Percentiles rank a stretch among this genome's conserved stretches.
Conservation (phyloP, 352 stramenopile species). For the Globisporangium middletonii region DNA sequence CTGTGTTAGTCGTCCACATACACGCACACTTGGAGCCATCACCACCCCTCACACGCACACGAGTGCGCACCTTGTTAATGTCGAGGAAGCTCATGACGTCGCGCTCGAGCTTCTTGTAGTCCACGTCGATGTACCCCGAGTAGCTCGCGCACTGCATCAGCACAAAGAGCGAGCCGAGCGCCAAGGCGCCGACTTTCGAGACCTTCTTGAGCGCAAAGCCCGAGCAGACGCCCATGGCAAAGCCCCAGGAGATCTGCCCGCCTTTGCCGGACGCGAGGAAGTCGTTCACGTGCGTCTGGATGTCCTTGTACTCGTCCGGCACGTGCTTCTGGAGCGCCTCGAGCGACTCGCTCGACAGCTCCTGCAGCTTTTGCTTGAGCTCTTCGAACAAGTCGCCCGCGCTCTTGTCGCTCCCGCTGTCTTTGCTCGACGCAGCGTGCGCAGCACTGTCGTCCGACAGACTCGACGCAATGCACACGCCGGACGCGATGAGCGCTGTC, state of each 20-base stretch:
- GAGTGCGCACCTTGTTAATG: slow-evolving; percentile 57
- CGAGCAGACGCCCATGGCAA: slow-evolving; percentile 87
- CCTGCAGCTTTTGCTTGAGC: slow-evolving; percentile 55
- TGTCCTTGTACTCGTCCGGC: slow-evolving; percentile 33
- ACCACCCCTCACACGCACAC: background rate
- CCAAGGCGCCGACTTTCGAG: slow-evolving; percentile 83
- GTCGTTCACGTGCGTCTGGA: slow-evolving; percentile 48
- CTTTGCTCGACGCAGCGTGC: slow-evolving; percentile 15
- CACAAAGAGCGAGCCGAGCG: slow-evolving; percentile 84
- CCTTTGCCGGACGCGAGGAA: slow-evolving; percentile 61
- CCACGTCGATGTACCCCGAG: slow-evolving; percentile 87
- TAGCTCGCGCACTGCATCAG: slow-evolving; percentile 86
- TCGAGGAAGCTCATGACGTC: slow-evolving; percentile 71
- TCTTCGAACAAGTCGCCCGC: slow-evolving; percentile 42
- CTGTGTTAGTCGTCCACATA: slow-evolving; percentile 2
- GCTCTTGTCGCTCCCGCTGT: slow-evolving; percentile 10
- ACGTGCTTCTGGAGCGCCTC: slow-evolving; percentile 27
- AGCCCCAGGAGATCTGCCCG: slow-evolving; percentile 86
- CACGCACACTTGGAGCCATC: background rate
- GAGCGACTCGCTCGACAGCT: slow-evolving; percentile 31
- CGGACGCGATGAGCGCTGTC: slow-evolving; percentile 19
- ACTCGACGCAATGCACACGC: slow-evolving; percentile 18
- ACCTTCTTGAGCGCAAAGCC: slow-evolving; percentile 90
- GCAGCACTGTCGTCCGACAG: slow-evolving; percentile 17
- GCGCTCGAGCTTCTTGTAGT: slow-evolving; percentile 89